Evolutionary conservation across 768 basidiomycete genomes (phyloP).

Genomic region (Nidula microcarpa): DNA sequence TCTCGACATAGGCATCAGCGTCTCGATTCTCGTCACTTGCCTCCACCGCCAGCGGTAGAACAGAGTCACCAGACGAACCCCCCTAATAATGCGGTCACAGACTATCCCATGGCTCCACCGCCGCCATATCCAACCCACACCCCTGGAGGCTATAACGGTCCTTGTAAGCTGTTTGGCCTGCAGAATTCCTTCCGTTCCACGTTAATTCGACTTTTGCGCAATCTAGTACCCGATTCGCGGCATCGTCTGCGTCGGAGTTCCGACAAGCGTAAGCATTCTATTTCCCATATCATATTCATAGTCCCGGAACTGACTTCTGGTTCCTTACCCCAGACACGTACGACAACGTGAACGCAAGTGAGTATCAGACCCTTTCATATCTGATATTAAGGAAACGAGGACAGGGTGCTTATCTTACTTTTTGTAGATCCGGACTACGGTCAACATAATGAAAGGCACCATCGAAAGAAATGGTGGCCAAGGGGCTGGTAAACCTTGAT

Average conservation of each 20-base stretch:
- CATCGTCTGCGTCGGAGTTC: neutral
- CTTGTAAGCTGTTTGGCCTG: slow-evolving; percentile 12
- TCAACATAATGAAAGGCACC: slow-evolving; percentile 2
- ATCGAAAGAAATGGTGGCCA: slow-evolving; percentile 12
- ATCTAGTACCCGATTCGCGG: neutral
- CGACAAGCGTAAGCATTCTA: slow-evolving; percentile 9
- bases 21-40: neutral
- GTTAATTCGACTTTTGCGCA: neutral
- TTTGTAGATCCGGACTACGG: neutral
- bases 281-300: neutral
- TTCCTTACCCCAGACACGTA: neutral
- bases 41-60: neutral
- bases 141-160: slow-evolving; percentile 4
- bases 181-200: neutral
- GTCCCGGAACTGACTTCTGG: neutral
- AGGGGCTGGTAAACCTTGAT: neutral
- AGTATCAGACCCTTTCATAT: neutral
- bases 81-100: slow-evolving; percentile 12
- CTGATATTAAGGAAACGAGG: neutral
- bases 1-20: slow-evolving; percentile 7
- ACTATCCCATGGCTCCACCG: slow-evolving; percentile 16
- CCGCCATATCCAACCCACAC: slow-evolving; percentile 15
- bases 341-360: neutral
- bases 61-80: slow-evolving; percentile 1
- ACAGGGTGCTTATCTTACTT: neutral